phyloP scores from a whole-genome alignment of 2,329 filamentous ascomycete species.

The Aspergillus jensenii region DNA sequence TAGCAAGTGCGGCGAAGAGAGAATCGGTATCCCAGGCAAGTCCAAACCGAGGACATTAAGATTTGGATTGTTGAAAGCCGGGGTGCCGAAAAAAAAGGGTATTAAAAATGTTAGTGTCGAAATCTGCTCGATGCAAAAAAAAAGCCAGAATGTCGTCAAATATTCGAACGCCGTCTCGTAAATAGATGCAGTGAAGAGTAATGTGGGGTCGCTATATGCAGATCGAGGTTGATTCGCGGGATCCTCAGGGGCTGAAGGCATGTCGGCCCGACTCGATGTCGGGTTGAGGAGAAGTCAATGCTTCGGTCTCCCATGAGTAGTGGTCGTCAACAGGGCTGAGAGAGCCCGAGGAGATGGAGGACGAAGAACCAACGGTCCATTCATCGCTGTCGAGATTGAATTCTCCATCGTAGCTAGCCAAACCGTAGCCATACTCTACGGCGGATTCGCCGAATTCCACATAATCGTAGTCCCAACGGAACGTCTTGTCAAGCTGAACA shows the following conservation, averaged over 20 bases:
- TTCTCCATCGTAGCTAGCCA: slow-evolving; percentile 58
- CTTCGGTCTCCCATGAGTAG: slow-evolving; percentile 47
- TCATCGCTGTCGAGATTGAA: slow-evolving; percentile 72
- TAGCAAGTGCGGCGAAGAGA: slow-evolving; percentile 15
- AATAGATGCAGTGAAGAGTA: slow-evolving; percentile 26
- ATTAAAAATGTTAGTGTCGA: slow-evolving; percentile 43
- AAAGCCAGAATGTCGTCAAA: slow-evolving; percentile 39
- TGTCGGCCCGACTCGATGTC: slow-evolving; percentile 43
- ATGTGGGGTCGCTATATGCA: slow-evolving; percentile 23
- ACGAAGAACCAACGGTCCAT: slow-evolving; percentile 86
- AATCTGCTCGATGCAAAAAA: slow-evolving; percentile 40
- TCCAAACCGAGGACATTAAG: slow-evolving; percentile 20
- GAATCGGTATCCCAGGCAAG: slow-evolving; percentile 15
- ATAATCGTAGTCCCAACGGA: slow-evolving; percentile 94
- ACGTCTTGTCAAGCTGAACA: slow-evolving; percentile 78
- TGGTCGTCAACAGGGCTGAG: slow-evolving; percentile 63
- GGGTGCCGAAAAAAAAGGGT: slow-evolving; percentile 20
- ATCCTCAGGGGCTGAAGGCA: slow-evolving; percentile 20
- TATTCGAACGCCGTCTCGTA: slow-evolving; percentile 35
- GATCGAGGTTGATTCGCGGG: slow-evolving; percentile 7
- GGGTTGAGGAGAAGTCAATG: slow-evolving; percentile 34
- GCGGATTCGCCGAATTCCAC: slow-evolving; percentile 74
- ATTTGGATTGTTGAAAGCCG: slow-evolving; percentile 14
- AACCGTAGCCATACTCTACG: slow-evolving; percentile 52
- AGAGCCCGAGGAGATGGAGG: slow-evolving; percentile 67